These are phyloP conservation scores for Chalciporus pseudorubinellus DNA, from an alignment of 768 basidiomycete genomes.

Conservation along the genomic window DNA sequence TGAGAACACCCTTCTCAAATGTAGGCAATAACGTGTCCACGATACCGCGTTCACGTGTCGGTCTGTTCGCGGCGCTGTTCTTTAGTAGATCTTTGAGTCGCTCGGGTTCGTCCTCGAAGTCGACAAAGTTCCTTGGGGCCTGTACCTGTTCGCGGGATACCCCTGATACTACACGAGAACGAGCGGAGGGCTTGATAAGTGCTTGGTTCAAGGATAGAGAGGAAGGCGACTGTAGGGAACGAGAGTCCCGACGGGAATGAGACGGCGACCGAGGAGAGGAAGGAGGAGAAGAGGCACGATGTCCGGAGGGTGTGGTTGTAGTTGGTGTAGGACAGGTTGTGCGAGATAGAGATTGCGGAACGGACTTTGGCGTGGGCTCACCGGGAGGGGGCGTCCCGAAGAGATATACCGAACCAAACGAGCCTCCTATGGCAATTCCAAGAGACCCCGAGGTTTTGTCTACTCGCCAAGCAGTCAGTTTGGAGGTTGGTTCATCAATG, in stretches of 20 bases:
- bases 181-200: conserved; percentile 53
- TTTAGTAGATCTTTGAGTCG: conserved; percentile 73
- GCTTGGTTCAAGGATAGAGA: conserved; percentile 35
- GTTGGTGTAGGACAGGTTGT: conserved; percentile 5
- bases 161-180: conserved; percentile 68
- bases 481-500: conserved; percentile 18
- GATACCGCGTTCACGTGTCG: conserved; percentile 24
- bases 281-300: conserved; percentile 15
- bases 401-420: conserved; percentile 25
- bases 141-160: conserved; percentile 68
- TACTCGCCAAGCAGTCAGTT: conserved; percentile 18
- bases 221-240: conserved; percentile 35
- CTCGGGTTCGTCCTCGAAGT: conserved; percentile 78
- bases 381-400: conserved; percentile 27
- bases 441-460: conserved; percentile 5
- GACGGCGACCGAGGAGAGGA: conserved; percentile 20
- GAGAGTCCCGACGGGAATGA: conserved; percentile 28
- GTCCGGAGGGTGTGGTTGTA: conserved; percentile 5
- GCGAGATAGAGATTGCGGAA: conserved; percentile 13
- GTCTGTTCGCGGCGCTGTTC: conserved; percentile 42
- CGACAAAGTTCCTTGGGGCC: conserved; percentile 75
- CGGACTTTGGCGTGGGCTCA: conserved; percentile 12
- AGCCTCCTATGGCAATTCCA: conserved; percentile 21
- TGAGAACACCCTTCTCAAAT: too few relatives aligned
- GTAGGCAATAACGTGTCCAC: conserved; percentile 32